A percentile compares a stretch with the other conserved stretches of the same genome.
phyloP scores from a whole-genome alignment of 257 asterid species.

The Nicotiana undulata region DNA sequence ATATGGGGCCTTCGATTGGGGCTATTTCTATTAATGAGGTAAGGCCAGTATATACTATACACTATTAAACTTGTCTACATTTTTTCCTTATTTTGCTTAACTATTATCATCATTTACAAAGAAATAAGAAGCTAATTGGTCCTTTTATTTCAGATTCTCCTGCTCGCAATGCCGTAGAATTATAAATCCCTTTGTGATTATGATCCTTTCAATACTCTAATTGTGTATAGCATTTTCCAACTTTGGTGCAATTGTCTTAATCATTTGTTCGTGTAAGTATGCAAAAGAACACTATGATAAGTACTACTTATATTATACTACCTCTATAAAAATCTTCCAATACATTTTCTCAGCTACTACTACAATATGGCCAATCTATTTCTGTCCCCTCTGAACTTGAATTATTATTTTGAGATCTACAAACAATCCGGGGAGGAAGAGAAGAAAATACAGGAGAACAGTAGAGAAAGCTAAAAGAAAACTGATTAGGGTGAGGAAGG shows the following conservation, averaged over 20 bases:
- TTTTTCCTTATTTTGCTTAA: not conserved
- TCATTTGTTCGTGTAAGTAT: not conserved
- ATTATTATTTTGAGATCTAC: not conserved
- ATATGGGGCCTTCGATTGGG: constrained; percentile 94
- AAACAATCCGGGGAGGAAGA: not conserved
- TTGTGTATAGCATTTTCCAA: not conserved
- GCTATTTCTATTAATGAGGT: constrained; percentile 80
- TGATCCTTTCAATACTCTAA: not conserved
- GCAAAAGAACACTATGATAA: not conserved
- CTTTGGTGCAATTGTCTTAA: not conserved
- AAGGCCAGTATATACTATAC: not conserved
- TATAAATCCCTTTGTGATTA: not conserved
- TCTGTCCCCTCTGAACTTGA: not conserved
- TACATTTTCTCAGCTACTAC: not conserved
- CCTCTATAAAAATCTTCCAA: not conserved
- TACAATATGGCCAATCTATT: not conserved
- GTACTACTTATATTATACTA: not conserved
- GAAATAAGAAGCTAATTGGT: not conserved
- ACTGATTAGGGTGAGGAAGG: not conserved
- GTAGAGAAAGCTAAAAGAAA: not conserved
- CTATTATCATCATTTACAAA: not conserved
- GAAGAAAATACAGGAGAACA: not conserved
- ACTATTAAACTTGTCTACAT: not conserved
- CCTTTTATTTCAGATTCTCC: not conserved
- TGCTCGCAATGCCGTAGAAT: not conserved